Base-by-base conservation (phyloP, 2,329 filamentous ascomycete species). In the Exophiala calicioides region DNA sequence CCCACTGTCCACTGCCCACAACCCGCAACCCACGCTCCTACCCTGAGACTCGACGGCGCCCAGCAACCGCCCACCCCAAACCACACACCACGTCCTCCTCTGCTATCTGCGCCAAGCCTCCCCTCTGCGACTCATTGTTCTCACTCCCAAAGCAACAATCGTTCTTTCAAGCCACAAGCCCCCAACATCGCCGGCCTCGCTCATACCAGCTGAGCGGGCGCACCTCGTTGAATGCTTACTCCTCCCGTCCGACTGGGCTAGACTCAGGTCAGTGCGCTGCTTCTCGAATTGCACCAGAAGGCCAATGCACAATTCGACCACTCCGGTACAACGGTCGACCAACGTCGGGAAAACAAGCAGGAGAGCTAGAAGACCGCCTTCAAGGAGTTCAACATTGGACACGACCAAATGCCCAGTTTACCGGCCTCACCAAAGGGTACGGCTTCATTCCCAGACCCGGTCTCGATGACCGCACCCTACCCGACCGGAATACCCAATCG, bases 251-350 rank as follows among this genome's bases (percentile, higher is more conserved):
- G 36, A 37, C 44, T 35, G 46, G 34, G 38, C 46, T 32, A 37
- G 50, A 39, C 50, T 20, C 26, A 34, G 41, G 41, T 37, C 46
- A 50, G 38, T 49, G 45, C 41, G 36, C 45, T 27, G 21, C 32
- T 30, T 37, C 26, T 36, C 23, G 26, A 9, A 15, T 41, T 44
- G 39, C 34, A 27, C 26, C 12, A 29, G 27, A 31, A 37, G 40
- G 43, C 51, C 46, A 50, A 53, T 53, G 51, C 46, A 47, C 27
- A 13, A 34, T 50, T 50, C 38, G 43, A 31, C 51, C 32, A 45
- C 41, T 42, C 42, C 38, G 39, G 32, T 46, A 46, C 36, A 24
- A 32, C 12, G 41, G 43, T 44, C 40, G 32, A 51, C 26, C 37
- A 45, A 31, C 29, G 33, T 43, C 51, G 33, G 30, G 36, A 45